Base-by-base conservation (phyloP, 768 basidiomycete species). In the Daedaleopsis sinensis region DNA sequence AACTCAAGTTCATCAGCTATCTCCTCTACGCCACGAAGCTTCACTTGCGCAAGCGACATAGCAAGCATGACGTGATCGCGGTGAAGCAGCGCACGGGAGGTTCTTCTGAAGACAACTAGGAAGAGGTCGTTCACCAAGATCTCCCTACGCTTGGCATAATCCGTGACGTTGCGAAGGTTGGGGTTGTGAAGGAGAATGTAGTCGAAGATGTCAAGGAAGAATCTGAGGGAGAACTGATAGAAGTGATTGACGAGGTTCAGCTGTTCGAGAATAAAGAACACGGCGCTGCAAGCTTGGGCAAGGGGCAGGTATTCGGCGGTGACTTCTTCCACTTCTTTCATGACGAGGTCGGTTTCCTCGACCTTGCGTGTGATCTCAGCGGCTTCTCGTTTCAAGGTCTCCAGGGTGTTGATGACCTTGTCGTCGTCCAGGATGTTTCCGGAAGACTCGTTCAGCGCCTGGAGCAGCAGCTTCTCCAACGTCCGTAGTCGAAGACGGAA, bases 181-280 rank as follows among this genome's bases (percentile, higher is more conserved):
- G 96, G 95, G 71, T 98, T 98, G 68, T 91, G 89, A 66, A 91
- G 90, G 9, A 98, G 84, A 59, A 96, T 87, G 68, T 91, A 93
- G 77, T 98, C 94, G 77, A 99, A 99, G 70, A 98, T 96, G 72
- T 97, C 96, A 61, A 98, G 84, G 90, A 99, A 99, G 83, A 96
- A 98, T 32, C 82, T 89, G 49, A 99, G 83, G 1, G 97, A 98
- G 81, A 99, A 99, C 74, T 98, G 94, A 71, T 99, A 99, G 80
- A 98, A 98, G 76, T 97, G 96, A 71, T 96, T 94, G 78, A 98
- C 85, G 55, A 90, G 82, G 72, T 93, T 90, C 52, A 98, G 83
- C 70, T 98, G 95, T 70, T 98, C 96, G 68, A 99, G 80, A 60
- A 96, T 91, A 78, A 99, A 99, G 85, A 93, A 99, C 46, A 98